Evolutionary conservation across 495 filamentous ascomycete species (phyloP).

Genomic region (Hypoxylon subgilvum): DNA sequence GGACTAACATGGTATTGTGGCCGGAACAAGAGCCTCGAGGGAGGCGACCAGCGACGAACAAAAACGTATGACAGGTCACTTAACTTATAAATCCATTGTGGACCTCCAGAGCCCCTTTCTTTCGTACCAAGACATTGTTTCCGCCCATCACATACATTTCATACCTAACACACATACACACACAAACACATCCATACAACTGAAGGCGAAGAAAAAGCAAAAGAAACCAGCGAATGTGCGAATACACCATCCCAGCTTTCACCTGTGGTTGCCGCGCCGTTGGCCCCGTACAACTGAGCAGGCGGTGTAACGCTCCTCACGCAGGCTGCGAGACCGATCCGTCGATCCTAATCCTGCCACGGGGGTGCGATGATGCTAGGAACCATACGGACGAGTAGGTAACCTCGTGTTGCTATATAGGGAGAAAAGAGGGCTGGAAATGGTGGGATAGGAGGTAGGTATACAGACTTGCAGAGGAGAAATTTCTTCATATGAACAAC

Average conservation of each 20-base stretch:
- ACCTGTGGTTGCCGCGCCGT: slow-evolving; percentile 29
- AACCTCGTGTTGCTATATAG: neutral
- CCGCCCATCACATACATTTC: neutral
- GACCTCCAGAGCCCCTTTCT: neutral
- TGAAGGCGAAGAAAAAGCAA: neutral
- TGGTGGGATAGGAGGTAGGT: neutral
- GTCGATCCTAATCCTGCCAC: slow-evolving; percentile 27
- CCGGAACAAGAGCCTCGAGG: neutral
- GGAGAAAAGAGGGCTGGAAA: too few relatives aligned
- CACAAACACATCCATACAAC: neutral
- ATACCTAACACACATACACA: too few relatives aligned
- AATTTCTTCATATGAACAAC: neutral
- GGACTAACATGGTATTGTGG: slow-evolving; percentile 7
- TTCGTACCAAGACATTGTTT: slow-evolving; percentile 3
- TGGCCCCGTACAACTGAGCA: slow-evolving; percentile 10
- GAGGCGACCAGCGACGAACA: slow-evolving; percentile 8
- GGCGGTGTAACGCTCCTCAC: slow-evolving; percentile 17
- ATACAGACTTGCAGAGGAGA: too few relatives aligned
- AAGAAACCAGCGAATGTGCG: slow-evolving; percentile 18
- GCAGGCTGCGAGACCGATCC: slow-evolving; percentile 15
- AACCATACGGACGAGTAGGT: slow-evolving; percentile 21
- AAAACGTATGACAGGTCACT: neutral
- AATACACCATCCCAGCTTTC: slow-evolving; percentile 28
- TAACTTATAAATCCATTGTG: slow-evolving; percentile 14
- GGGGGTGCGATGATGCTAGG: slow-evolving; percentile 25